A percentile compares a stretch with the other conserved stretches of the same genome.
Conservation (phyloP, 768 basidiomycete species). For the Phylloporus arenicola region DNA sequence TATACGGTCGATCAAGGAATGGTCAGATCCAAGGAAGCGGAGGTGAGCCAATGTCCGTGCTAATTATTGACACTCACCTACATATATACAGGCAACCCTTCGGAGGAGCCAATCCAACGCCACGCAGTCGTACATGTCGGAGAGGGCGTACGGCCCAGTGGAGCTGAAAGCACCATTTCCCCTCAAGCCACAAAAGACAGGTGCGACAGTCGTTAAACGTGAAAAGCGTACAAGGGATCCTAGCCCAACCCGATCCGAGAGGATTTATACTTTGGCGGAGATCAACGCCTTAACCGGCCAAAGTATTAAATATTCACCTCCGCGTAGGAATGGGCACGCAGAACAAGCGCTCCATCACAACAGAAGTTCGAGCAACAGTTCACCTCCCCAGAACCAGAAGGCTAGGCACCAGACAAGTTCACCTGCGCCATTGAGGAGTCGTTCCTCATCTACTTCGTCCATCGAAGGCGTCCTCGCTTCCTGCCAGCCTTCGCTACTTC, state of each 20-base stretch:
- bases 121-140: constrained; percentile 23
- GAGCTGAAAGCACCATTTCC: constrained; percentile 15
- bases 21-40: constrained; percentile 16
- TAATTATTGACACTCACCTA: background rate
- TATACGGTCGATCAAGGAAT: constrained; percentile 10
- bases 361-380: constrained; percentile 17
- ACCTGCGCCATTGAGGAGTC: constrained; percentile 14
- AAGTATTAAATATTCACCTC: constrained; percentile 21
- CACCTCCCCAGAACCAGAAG: constrained; percentile 16
- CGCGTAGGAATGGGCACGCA: constrained; percentile 9
- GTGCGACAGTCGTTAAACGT: constrained; percentile 9
- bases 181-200: constrained; percentile 17
- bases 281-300: constrained; percentile 29
- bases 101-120: constrained; percentile 16
- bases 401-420: constrained; percentile 8
- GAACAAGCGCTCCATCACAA: constrained; percentile 10
- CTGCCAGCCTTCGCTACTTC: constrained; percentile 61
- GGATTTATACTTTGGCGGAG: constrained; percentile 32
- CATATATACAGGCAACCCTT: constrained; percentile 12
- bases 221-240: constrained; percentile 19
- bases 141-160: constrained; percentile 18
- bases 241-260: constrained; percentile 29
- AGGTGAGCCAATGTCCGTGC: constrained; percentile 14
- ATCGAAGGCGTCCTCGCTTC: constrained; percentile 52
- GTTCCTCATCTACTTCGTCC: constrained; percentile 35